Base-by-base conservation (phyloP, 163 green algal species). In the Chloromonas sp. region DNA sequence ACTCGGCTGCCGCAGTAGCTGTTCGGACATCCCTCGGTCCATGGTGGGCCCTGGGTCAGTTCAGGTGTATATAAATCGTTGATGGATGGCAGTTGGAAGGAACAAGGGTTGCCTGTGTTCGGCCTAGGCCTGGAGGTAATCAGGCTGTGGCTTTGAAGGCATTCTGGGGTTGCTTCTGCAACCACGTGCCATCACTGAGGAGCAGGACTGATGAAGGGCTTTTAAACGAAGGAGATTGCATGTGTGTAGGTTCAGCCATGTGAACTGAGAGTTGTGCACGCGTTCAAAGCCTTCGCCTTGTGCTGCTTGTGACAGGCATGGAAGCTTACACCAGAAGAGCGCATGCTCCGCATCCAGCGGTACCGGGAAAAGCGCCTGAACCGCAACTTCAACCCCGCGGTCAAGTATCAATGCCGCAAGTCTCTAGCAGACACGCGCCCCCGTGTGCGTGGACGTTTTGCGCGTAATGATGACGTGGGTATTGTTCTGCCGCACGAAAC, bases 391-490 rank as follows among this genome's bases (percentile, higher is more conserved):
- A 88, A 89, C 13, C 92, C 92, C 76, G 91, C 90, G 59, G 93
- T 96, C 86, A 93, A 94, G 84, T 96, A 96, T 85, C 86, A 92
- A 86, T 96, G 93, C 86, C 90, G 94, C 57, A 96, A 97, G 90
- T 95, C 91, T 1, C 86, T 96, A 66, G 94, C 94, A 0, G 93
- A 96, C 87, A 92, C 84, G 14, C 88, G 94, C 0, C 91, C 92
- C 13, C 87, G 94, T 1, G 91, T 96, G 82, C 88, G 92, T 15
- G 94, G 94, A n/a, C 89, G 94, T 14, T 97, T 97, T 86, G 94
- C 92, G 0, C 85, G 91, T 59, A 92, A 94, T 76, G 84, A 95
- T 80, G 92, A 95, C 76, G 83, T 84, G 3, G 81, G 58, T 60
- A 57, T 11, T 11, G 5, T 74, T 5, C 66, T 11, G 5, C 66